A percentile compares a stretch with the other conserved stretches of the same genome.
These are phyloP conservation scores for Gastrolobium bilobum DNA, from an alignment of 306 rosid species.

Conservation along the genomic window DNA sequence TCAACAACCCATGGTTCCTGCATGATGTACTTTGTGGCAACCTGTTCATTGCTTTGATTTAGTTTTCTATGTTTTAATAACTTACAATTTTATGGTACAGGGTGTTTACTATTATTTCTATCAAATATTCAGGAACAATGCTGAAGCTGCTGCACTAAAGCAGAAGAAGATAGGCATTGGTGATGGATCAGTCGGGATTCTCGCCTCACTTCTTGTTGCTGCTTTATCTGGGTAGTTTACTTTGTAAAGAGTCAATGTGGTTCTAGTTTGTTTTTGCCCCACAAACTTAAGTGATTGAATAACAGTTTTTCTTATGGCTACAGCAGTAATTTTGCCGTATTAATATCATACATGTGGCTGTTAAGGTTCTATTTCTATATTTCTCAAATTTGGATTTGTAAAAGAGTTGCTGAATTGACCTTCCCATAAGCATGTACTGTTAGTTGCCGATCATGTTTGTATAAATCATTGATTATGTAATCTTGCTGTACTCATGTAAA, in stretches of 20 bases:
- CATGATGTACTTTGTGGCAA: slow-evolving; percentile 26
- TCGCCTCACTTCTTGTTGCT: slow-evolving; percentile 91
- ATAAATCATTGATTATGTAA: slow-evolving; percentile 14
- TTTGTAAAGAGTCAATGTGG: slow-evolving; percentile 8
- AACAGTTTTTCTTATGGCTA: neutral
- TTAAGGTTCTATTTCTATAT: slow-evolving; percentile 12
- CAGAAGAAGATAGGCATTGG: slow-evolving; percentile 72
- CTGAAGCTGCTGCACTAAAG: slow-evolving; percentile 72
- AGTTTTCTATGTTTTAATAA: slow-evolving; percentile 59
- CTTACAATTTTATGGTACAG: slow-evolving; percentile 72
- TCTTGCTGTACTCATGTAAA: slow-evolving; percentile 31
- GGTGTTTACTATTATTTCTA: slow-evolving; percentile 99
- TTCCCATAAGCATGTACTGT: slow-evolving; percentile 13
- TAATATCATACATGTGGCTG: neutral
- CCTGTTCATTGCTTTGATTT: slow-evolving; percentile 43
- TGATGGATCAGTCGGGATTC: slow-evolving; percentile 95
- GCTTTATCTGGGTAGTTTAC: slow-evolving; percentile 88
- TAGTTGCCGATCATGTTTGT: slow-evolving; percentile 17
- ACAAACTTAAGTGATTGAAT: slow-evolving; percentile 9
- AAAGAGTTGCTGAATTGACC: neutral
- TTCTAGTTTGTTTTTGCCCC: slow-evolving; percentile 29
- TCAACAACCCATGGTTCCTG: slow-evolving; percentile 26
- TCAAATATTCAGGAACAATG: slow-evolving; percentile 98
- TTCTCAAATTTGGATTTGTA: slow-evolving; percentile 15
- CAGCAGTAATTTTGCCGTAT: neutral